These are phyloP conservation scores for Mortierella sp. DNA, from an alignment of 371 early-diverging fungal genomes.

Conservation along the genomic window DNA sequence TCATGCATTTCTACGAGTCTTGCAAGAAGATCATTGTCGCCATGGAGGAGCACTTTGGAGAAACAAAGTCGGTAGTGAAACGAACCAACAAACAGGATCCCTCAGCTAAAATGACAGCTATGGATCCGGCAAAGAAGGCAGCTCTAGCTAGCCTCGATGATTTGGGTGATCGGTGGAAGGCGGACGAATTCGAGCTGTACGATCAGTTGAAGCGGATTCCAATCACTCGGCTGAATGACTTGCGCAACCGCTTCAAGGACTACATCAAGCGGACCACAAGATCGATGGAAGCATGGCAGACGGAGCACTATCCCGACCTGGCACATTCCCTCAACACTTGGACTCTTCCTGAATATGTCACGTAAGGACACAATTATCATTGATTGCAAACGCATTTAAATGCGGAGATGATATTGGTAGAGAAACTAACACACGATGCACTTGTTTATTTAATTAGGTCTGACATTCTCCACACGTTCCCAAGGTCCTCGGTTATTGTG, in stretches of 20 bases:
- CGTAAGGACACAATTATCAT: slow-evolving; percentile 15
- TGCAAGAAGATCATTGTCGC: slow-evolving; percentile 59
- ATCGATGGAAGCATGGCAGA: slow-evolving; percentile 55
- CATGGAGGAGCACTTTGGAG: slow-evolving; percentile 58
- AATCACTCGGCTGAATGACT: slow-evolving; percentile 38
- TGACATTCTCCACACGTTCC: slow-evolving; percentile 77
- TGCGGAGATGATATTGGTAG: not conserved
- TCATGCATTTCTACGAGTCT: slow-evolving; percentile 60
- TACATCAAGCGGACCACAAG: slow-evolving; percentile 44
- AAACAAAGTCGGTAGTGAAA: slow-evolving; percentile 42
- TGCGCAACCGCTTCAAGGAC: slow-evolving; percentile 46
- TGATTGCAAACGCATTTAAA: not conserved
- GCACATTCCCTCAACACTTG: slow-evolving; percentile 17
- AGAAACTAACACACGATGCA: no score
- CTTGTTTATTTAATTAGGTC: slow-evolving; percentile 33
- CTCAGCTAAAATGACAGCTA: not conserved
- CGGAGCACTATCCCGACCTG: slow-evolving; percentile 29
- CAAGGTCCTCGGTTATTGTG: slow-evolving; percentile 85
- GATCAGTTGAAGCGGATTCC: slow-evolving; percentile 41
- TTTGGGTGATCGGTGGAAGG: slow-evolving; percentile 45
- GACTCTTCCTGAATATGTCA: slow-evolving; percentile 50
- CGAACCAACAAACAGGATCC: slow-evolving; percentile 2
- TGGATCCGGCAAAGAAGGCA: slow-evolving; percentile 35
- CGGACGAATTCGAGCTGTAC: slow-evolving; percentile 49
- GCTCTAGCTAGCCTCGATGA: slow-evolving; percentile 44